phyloP scores from a whole-genome alignment of 371 early-diverging fungal genomes.

The Saksenaea vasiformis region DNA sequence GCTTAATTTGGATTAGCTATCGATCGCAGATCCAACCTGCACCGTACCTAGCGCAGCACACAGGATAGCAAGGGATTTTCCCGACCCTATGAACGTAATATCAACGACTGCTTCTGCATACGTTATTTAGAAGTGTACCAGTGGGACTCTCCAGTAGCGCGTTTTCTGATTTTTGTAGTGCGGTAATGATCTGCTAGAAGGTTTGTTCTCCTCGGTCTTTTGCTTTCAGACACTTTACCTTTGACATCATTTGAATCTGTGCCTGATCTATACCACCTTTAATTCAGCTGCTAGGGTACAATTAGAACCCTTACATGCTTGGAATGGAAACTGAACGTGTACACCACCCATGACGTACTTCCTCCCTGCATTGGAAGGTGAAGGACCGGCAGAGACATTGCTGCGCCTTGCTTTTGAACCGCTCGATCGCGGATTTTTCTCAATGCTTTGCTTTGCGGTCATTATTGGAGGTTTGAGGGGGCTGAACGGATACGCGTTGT shows the following conservation, averaged over 20 bases:
- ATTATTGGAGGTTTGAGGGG: too few relatives aligned
- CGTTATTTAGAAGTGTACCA: constrained; percentile 28
- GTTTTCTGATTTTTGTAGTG: constrained; percentile 50
- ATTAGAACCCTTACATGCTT: constrained; percentile 43
- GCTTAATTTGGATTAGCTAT: constrained; percentile 10
- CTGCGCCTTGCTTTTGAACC: too few relatives aligned
- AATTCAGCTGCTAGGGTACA: not conserved
- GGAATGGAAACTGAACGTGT: constrained; percentile 54
- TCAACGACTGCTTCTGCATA: not conserved
- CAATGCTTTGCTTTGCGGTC: too few relatives aligned
- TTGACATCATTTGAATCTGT: constrained; percentile 62
- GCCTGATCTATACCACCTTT: constrained; percentile 41
- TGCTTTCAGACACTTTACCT: constrained; percentile 24
- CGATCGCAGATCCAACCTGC: not conserved
- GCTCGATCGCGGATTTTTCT: too few relatives aligned
- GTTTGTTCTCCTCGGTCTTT: not conserved
- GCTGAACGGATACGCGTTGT: too few relatives aligned
- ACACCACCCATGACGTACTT: constrained; percentile 38
- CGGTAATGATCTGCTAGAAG: constrained; percentile 48
- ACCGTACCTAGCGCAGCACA: constrained; percentile 52
- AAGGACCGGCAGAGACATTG: not conserved
- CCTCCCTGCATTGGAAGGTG: not conserved
- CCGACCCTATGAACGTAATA: constrained; percentile 43
- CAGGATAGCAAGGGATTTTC: constrained; percentile 58
- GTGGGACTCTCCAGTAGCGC: constrained; percentile 64